A percentile compares a stretch with the other conserved stretches of the same genome.
Evolutionary conservation across 768 basidiomycete species (phyloP).

Genomic region (Zangia roseola): DNA sequence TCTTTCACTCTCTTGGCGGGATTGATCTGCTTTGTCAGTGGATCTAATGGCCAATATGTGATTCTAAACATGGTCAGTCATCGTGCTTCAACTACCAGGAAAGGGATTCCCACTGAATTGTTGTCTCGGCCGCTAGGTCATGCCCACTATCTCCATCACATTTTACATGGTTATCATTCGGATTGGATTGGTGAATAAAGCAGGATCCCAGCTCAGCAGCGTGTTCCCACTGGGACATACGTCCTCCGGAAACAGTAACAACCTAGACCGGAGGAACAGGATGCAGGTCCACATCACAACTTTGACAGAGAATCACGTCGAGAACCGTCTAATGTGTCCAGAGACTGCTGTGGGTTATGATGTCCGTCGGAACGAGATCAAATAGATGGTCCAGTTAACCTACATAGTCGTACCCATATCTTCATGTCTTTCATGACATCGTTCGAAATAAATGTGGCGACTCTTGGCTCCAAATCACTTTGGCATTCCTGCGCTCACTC

Average conservation of each 20-base stretch:
- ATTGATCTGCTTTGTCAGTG: conserved; percentile 26
- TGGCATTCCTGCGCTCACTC: no score
- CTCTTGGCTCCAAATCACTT: no score
- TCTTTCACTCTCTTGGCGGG: conserved; percentile 33
- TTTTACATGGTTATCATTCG: conserved; percentile 21
- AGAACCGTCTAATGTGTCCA: background rate
- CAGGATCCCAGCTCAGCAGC: background rate
- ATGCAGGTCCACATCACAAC: background rate
- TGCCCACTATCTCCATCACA: conserved; percentile 14
- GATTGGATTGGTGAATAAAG: background rate
- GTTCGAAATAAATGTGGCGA: no score
- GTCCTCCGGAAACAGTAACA: no score
- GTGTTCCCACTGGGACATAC: background rate
- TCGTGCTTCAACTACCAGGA: background rate
- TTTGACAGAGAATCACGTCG: background rate
- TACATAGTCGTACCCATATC: no score
- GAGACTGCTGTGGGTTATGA: background rate
- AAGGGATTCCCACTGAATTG: background rate
- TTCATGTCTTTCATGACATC: no score
- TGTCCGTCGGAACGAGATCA: conserved; percentile 12
- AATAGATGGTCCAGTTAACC: no score
- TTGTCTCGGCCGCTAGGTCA: background rate
- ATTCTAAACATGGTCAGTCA: conserved; percentile 33
- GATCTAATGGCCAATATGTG: conserved; percentile 31
- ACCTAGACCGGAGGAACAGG: background rate